phyloP scores from a whole-genome alignment of 306 rosid genomes.

The Inga leiocalycina region DNA sequence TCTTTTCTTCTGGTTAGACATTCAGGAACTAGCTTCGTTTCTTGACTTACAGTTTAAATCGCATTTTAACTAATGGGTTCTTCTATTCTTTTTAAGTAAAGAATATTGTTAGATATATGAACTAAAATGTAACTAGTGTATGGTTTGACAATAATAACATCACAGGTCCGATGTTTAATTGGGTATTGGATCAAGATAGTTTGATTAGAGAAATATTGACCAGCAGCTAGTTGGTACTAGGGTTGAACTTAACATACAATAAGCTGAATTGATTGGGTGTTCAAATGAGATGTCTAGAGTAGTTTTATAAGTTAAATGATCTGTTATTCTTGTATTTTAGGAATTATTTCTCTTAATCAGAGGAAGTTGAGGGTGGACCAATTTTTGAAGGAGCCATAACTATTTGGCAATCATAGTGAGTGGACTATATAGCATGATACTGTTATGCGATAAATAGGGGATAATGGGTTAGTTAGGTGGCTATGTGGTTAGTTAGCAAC shows the following conservation, averaged over 20 bases:
- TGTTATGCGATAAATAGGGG: background rate
- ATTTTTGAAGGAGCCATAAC: background rate
- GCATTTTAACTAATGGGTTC: no score
- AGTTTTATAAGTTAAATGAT: background rate
- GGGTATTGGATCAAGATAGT: background rate
- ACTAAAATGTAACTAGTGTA: background rate
- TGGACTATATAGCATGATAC: background rate
- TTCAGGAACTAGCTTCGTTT: background rate
- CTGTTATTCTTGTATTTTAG: background rate
- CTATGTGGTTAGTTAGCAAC: background rate
- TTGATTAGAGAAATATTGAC: background rate
- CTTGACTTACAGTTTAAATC: background rate
- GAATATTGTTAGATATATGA: background rate
- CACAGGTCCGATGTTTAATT: background rate
- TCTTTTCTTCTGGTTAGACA: background rate
- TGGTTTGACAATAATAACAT: background rate
- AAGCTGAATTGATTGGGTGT: background rate
- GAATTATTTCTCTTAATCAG: background rate
- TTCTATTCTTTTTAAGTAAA: background rate
- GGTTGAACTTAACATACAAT: background rate
- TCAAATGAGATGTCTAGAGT: background rate
- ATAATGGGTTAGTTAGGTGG: background rate
- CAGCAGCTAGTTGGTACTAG: background rate
- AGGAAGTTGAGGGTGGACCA: background rate
- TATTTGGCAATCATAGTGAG: background rate